Percentiles rank a stretch among this genome's conserved stretches.
Evolutionary conservation across 2,329 filamentous ascomycete species (phyloP).

Genomic region (Myrmaecium sp.): DNA sequence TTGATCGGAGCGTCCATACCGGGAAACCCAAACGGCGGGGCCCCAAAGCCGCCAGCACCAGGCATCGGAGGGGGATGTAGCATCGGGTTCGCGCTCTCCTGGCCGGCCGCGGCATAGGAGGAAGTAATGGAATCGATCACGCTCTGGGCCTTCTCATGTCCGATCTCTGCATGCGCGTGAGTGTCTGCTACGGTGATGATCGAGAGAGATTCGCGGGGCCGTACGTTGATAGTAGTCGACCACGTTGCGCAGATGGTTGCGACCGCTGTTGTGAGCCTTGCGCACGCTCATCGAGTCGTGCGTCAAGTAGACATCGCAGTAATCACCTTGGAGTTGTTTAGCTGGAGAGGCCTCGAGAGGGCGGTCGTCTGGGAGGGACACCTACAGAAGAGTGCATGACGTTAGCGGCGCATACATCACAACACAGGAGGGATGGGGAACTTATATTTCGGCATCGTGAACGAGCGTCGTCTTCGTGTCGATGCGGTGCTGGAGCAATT

Average conservation of each 20-base stretch:
- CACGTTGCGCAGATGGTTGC: conserved; percentile 94
- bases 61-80: conserved; percentile 30
- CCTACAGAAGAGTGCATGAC: conserved; percentile 52
- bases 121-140: conserved; percentile 97
- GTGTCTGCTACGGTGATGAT: conserved; percentile 1
- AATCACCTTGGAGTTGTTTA: conserved; percentile 46
- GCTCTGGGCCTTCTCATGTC: conserved; percentile 93
- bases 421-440: conserved; percentile 10
- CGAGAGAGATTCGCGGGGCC: conserved; percentile 11
- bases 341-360: conserved; percentile 8
- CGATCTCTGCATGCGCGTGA: conserved; percentile 54
- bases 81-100: conserved; percentile 73
- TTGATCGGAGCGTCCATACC: conserved; percentile 25
- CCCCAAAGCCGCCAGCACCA: conserved; percentile 17
- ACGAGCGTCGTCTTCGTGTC: too few species aligned
- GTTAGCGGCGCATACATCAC: conserved; percentile 7
- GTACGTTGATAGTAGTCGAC: conserved; percentile 94
- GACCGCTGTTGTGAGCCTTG: conserved; percentile 91
- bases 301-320: conserved; percentile 99
- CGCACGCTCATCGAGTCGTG: conserved; percentile 99
- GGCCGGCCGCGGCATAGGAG: conserved; percentile 87
- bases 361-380: conserved; percentile 5
- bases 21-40: conserved; percentile 46
- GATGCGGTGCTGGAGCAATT: too few species aligned
- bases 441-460: conserved; percentile 86